Percentiles rank a stretch among this genome's conserved stretches.
Evolutionary conservation across 129 eudicot genomes (phyloP).

Genomic region (Tagetes erecta): DNA sequence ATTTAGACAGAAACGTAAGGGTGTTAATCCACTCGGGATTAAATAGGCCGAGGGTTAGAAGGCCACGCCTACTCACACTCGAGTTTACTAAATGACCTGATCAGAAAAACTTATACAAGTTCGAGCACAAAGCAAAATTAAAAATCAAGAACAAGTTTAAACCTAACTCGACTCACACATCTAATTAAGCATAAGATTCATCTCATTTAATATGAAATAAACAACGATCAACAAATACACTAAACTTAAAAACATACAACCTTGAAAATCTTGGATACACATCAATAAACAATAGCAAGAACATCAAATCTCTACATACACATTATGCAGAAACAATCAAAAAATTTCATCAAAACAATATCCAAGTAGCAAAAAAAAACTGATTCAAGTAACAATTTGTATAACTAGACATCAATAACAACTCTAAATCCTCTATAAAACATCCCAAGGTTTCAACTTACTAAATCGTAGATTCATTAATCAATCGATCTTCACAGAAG

Average conservation of each 20-base stretch:
- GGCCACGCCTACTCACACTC: too few species aligned
- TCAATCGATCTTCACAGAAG: constrained; percentile 71
- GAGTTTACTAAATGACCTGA: too few species aligned
- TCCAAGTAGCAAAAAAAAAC: constrained; percentile 27
- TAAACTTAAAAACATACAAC: constrained; percentile 8
- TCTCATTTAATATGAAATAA: not conserved
- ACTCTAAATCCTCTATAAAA: constrained; percentile 28
- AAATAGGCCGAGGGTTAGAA: too few species aligned
- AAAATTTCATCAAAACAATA: constrained; percentile 22
- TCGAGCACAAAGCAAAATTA: too few species aligned
- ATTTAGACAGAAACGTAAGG: too few species aligned
- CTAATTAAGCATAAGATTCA: not conserved
- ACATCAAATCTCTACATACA: constrained; percentile 35
- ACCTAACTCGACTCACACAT: too few species aligned
- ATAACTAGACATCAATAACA: constrained; percentile 39
- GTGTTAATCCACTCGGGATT: too few species aligned
- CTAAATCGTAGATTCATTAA: not conserved
- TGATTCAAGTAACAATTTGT: constrained; percentile 22
- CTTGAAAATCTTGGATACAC: constrained; percentile 11
- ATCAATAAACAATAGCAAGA: constrained; percentile 8
- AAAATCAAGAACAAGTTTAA: too few species aligned
- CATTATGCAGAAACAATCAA: constrained; percentile 23
- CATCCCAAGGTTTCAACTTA: constrained; percentile 21
- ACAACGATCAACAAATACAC: not conserved
- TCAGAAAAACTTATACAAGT: too few species aligned